A percentile compares a stretch with the other conserved stretches of the same genome.
Evolutionary conservation across 176 grass and related monocot species (phyloP).

Genomic region (Luzula sylvatica): DNA sequence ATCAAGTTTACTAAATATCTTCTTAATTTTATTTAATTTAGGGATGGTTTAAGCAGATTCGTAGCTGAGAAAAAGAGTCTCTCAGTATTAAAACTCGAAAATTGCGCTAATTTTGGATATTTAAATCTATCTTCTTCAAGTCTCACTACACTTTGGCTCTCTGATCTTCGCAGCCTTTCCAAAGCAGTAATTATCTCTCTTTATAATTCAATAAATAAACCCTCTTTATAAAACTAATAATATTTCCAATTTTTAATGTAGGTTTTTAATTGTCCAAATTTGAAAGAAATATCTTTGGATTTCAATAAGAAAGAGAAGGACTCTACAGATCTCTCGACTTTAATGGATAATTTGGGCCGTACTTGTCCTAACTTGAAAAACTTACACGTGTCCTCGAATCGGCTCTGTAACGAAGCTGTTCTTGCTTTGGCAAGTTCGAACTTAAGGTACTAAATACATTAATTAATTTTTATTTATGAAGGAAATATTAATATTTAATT

Average conservation of each 20-base stretch:
- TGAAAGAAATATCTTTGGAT: constrained; percentile 56
- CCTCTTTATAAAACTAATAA: too few relatives aligned
- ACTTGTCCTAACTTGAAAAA: constrained; percentile 65
- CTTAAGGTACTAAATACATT: constrained; percentile 41
- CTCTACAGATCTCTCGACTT: constrained; percentile 51
- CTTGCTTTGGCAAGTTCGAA: constrained; percentile 64
- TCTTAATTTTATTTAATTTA: constrained; percentile 19
- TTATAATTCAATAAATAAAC: too few relatives aligned
- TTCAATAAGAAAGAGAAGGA: constrained; percentile 61
- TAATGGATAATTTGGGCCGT: constrained; percentile 60
- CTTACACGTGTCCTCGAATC: constrained; percentile 54
- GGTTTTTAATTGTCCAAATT: constrained; percentile 79
- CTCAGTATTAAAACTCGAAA: constrained; percentile 54
- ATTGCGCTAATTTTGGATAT: constrained; percentile 52
- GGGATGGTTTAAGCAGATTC: constrained; percentile 60
- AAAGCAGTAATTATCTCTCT: constrained; percentile 41
- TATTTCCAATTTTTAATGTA: constrained; percentile 19
- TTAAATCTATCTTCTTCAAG: constrained; percentile 63
- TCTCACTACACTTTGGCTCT: constrained; percentile 56
- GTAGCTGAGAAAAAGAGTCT: constrained; percentile 58
- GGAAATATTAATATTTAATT: neutral
- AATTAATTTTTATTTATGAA: neutral
- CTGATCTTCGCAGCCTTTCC: constrained; percentile 49
- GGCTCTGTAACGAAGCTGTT: constrained; percentile 64
- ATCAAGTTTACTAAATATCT: neutral